Percentiles rank a stretch among this genome's conserved stretches.
Conservation (phyloP, 202 grass and related monocot species). For the Zizania palustris region DNA sequence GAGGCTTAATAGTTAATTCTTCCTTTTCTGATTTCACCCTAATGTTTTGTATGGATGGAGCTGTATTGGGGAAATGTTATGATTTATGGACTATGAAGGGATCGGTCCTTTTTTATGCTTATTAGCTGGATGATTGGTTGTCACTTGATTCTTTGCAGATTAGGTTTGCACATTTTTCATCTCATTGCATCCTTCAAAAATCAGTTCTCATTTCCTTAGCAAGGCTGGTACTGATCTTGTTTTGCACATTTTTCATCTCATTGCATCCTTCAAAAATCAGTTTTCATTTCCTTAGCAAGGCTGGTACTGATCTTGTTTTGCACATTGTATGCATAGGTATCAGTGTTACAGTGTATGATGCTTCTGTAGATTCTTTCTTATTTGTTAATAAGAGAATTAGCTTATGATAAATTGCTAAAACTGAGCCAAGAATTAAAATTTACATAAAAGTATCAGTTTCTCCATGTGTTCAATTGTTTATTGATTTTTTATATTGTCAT, state of each 20-base stretch:
- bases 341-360: background rate
- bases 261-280: background rate
- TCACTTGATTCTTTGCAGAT: conserved; percentile 14
- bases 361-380: background rate
- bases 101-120: background rate
- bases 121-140: background rate
- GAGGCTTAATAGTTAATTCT: conserved; percentile 9
- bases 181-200: background rate
- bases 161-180: background rate
- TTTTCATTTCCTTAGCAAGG: background rate
- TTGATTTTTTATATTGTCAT: conserved; percentile 11
- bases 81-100: conserved; percentile 18
- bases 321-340: background rate
- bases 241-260: background rate
- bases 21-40: background rate
- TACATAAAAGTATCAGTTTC: background rate
- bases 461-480: background rate
- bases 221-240: background rate
- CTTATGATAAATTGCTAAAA: background rate
- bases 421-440: conserved; percentile 16
- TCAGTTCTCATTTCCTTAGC: background rate
- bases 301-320: background rate
- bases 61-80: conserved; percentile 4
- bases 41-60: conserved; percentile 19
- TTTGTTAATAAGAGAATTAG: conserved; percentile 14